phyloP scores from a whole-genome alignment of 768 basidiomycete genomes.

The Lepiota venenata region DNA sequence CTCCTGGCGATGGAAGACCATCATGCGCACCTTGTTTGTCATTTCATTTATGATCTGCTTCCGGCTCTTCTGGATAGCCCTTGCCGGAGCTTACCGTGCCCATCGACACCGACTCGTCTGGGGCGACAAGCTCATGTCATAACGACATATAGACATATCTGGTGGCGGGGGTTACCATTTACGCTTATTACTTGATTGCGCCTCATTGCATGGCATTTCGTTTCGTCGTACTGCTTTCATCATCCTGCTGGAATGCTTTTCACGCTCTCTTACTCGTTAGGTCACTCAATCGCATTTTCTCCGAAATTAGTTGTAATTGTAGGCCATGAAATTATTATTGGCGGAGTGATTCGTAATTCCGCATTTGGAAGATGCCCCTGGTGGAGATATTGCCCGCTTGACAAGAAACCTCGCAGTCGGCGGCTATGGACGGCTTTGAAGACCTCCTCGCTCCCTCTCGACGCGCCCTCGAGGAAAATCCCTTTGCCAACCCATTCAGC shows the following conservation, averaged over 20 bases:
- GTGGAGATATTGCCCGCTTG: neutral
- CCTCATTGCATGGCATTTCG: neutral
- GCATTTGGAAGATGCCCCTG: conserved; percentile 2
- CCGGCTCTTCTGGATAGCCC: conserved; percentile 56
- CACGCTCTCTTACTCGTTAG: neutral
- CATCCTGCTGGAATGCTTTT: neutral
- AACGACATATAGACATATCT: conserved; percentile 14
- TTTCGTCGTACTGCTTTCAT: neutral
- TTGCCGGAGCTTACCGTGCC: conserved; percentile 67
- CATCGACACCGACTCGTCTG: conserved; percentile 74
- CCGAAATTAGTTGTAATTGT: neutral
- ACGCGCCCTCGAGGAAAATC: conserved; percentile 65
- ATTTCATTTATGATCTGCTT: conserved; percentile 54
- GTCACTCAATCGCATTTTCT: neutral
- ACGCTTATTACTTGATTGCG: neutral
- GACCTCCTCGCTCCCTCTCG: conserved; percentile 66
- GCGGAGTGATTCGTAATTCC: neutral
- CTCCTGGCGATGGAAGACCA: conserved; percentile 63
- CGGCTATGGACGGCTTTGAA: conserved; percentile 72
- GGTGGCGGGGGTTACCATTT: neutral
- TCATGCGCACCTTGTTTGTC: conserved; percentile 59
- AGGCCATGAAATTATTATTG: neutral
- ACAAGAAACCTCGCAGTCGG: neutral
- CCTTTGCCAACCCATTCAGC: conserved; percentile 72
- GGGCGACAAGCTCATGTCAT: conserved; percentile 79